A percentile compares a stretch with the other conserved stretches of the same genome.
Conservation (phyloP, 495 filamentous ascomycete species). For the Tetracladium setigerum region DNA sequence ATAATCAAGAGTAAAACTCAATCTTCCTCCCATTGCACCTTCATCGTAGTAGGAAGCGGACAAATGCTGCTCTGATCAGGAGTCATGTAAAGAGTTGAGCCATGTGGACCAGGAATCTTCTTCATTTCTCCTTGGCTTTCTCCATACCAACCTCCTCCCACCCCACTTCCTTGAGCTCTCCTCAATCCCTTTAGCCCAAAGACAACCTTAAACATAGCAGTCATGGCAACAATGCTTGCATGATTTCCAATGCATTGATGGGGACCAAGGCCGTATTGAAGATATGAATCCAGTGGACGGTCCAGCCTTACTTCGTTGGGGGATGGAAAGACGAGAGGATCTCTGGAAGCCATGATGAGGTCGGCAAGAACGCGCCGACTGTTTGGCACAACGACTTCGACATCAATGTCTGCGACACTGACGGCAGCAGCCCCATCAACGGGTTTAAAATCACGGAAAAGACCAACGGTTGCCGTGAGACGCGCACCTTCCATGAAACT, state of each 20-base stretch:
- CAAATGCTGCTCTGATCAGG: conserved; percentile 66
- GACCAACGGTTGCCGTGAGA: conserved; percentile 52
- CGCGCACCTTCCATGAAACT: conserved; percentile 58
- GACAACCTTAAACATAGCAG: conserved; percentile 48
- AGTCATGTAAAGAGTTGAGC: conserved; percentile 61
- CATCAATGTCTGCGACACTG: conserved; percentile 43
- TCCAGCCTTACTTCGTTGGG: conserved; percentile 57
- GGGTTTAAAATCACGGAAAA: conserved; percentile 38
- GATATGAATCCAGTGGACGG: conserved; percentile 60
- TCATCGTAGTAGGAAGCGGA: conserved; percentile 58
- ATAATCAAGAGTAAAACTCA: not conserved
- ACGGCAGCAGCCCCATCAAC: conserved; percentile 23
- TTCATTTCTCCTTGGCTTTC: conserved; percentile 46
- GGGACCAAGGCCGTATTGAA: conserved; percentile 58
- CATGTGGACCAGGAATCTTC: conserved; percentile 53
- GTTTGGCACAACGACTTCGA: conserved; percentile 28
- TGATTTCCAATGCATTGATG: conserved; percentile 55
- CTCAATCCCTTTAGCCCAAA: conserved; percentile 28
- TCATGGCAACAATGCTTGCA: conserved; percentile 51
- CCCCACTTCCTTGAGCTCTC: conserved; percentile 34
- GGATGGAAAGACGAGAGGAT: conserved; percentile 56
- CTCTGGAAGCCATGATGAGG: conserved; percentile 54
- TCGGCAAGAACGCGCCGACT: conserved; percentile 39
- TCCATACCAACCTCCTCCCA: conserved; percentile 6
- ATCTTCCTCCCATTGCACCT: conserved; percentile 16